Base-by-base conservation (phyloP, 257 asterid species). In the Nicotiana otophora region DNA sequence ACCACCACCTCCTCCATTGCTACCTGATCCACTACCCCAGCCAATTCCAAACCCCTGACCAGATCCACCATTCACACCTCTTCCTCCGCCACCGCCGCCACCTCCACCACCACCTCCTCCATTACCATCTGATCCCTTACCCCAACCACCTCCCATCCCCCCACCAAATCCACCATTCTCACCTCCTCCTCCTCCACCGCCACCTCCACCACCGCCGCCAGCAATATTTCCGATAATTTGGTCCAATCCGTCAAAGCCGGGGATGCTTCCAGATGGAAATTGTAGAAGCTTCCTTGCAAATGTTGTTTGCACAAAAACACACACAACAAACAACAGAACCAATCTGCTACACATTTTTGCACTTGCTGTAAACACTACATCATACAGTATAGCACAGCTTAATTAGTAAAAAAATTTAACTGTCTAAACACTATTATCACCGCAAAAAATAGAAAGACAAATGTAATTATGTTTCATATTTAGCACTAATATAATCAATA, bases 221-320 rank as follows among this genome's bases (percentile, higher is more conserved):
- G 31, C 62, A 15, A 26, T 26, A 74, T 39, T 61, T 15, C 28
- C 46, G 16, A 75, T 51, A 51, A 75, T 15, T 16, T 75, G 36
- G 3, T 75, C 80, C 8, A 75, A 19, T 75, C 64, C 80, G 11
- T 7, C 26, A 4, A 75, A 15, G 17, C 26, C 63, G 26, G 9
- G 42, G 63, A 74, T 48, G 61, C 15, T 19, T 19, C 31, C 11
- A 1, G 80, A 28, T 51, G 46, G 63, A 51, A 75, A 26, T 62
- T 75, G 80, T 7, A 75, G 63, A 75, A 75, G 64, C 63, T 75
- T 75, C 80, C 80, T 51, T 28, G 80, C 80, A 75, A 14, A 28
- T 8, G 63, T 51, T 14, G 80, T 58, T 51, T 75, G 80, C 80
- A 28, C 46, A 60, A 51, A 5, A 26, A 14, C 28, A 75, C 80